Percentiles rank a stretch among this genome's conserved stretches.
These are phyloP conservation scores for Gossypium thurberi DNA, from an alignment of 345 rosid genomes.

Conservation along the genomic window DNA sequence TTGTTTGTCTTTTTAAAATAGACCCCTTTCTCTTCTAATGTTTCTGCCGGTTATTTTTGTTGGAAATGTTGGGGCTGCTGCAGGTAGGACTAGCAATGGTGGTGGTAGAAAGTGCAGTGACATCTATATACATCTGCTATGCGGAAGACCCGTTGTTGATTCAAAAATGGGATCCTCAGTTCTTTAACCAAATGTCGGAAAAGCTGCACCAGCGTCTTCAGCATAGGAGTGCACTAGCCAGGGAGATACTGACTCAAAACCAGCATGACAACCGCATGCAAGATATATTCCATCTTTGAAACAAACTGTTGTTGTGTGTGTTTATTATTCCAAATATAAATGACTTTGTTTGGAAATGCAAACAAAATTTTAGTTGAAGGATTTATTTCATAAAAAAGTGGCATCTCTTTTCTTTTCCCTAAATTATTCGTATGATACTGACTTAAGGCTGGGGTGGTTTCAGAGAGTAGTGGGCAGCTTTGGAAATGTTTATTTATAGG, in stretches of 20 bases:
- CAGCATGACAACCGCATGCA: conserved; percentile 29
- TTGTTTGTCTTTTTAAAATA: not conserved
- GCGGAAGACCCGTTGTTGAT: conserved; percentile 86
- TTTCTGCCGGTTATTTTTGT: not conserved
- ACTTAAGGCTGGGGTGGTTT: too few species aligned
- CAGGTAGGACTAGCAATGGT: conserved; percentile 94
- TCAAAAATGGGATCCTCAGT: conserved; percentile 69
- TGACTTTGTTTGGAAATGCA: conserved; percentile 6
- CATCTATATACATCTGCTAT: conserved; percentile 82
- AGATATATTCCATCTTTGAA: conserved; percentile 25
- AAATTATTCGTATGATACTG: not conserved
- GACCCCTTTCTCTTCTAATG: not conserved
- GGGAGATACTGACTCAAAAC: conserved; percentile 44
- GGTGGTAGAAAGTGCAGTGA: conserved; percentile 88
- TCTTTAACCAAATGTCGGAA: conserved; percentile 67
- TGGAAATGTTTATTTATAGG: too few species aligned
- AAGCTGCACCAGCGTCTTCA: conserved; percentile 81
- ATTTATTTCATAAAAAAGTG: not conserved
- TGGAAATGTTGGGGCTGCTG: not conserved
- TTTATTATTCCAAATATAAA: conserved; percentile 11
- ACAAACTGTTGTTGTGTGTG: not conserved
- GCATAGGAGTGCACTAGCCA: conserved; percentile 61
- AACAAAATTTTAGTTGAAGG: not conserved
- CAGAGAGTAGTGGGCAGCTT: too few species aligned
- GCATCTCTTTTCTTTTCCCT: not conserved